Percentiles rank a stretch among this genome's conserved stretches.
phyloP scores from a whole-genome alignment of 345 rosid genomes.

The Arabis alpina region DNA sequence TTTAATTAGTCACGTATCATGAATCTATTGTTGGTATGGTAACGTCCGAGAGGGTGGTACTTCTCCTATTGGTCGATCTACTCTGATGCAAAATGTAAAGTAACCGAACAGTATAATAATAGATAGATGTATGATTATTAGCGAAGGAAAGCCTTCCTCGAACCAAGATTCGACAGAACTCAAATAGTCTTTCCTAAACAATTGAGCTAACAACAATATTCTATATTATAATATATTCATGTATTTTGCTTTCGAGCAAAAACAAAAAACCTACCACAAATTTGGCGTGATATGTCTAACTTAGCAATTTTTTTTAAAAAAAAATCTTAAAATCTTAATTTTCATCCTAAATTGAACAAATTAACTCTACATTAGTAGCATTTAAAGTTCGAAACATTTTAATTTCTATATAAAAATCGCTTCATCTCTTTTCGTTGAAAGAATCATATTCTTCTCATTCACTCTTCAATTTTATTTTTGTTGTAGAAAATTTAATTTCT shows the following conservation, averaged over 20 bases:
- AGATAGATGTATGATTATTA: neutral
- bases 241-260: neutral
- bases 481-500: too few species aligned
- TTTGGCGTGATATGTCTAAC: neutral
- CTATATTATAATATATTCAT: neutral
- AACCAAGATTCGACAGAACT: conserved; percentile 30
- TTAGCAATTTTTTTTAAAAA: too few species aligned
- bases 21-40: conserved; percentile 16
- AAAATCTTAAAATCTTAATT: too few species aligned
- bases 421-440: too few species aligned
- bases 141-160: conserved; percentile 5
- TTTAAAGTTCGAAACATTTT: too few species aligned
- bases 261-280: neutral
- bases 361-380: too few species aligned
- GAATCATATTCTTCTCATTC: too few species aligned
- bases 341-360: too few species aligned
- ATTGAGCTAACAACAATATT: conserved; percentile 9
- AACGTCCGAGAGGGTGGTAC: neutral
- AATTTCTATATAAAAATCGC: too few species aligned
- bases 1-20: neutral
- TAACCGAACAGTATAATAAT: conserved; percentile 5
- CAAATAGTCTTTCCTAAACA: neutral
- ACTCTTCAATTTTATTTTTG: too few species aligned
- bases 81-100: conserved; percentile 17
- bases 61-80: conserved; percentile 31